Evolutionary conservation across 225 moss, liverwort and hornwort species (phyloP).

Genomic region (Physcomitrium patens): DNA sequence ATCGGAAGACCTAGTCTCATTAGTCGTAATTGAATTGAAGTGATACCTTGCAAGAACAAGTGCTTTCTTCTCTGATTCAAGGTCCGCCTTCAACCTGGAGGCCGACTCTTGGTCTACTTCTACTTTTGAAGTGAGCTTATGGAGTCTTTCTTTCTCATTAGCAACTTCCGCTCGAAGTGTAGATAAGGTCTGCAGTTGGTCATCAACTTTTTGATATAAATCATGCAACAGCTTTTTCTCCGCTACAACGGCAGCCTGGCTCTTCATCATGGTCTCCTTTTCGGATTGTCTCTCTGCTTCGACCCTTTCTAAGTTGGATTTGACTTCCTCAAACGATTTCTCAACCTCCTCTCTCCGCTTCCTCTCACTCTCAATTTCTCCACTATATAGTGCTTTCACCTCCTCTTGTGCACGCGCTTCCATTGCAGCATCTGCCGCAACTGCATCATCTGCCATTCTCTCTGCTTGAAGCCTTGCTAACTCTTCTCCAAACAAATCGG

Average conservation of each 20-base stretch:
- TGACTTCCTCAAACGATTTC: slow-evolving; percentile 57
- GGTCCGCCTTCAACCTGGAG: slow-evolving; percentile 55
- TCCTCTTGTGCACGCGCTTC: slow-evolving; percentile 82
- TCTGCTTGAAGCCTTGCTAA: slow-evolving; percentile 92
- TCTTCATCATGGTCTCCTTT: slow-evolving; percentile 59
- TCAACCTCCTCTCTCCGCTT: slow-evolving; percentile 62
- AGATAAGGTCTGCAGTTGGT: slow-evolving; percentile 74
- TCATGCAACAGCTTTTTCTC: slow-evolving; percentile 68
- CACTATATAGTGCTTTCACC: slow-evolving; percentile 72
- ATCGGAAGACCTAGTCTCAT: neutral
- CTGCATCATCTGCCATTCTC: slow-evolving; percentile 89
- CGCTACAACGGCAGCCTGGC: slow-evolving; percentile 63
- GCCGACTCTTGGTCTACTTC: slow-evolving; percentile 65
- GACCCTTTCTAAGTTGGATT: slow-evolving; percentile 59
- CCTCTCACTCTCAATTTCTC: slow-evolving; percentile 74
- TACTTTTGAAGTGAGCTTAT: slow-evolving; percentile 55
- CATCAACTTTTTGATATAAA: slow-evolving; percentile 72
- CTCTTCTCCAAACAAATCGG: slow-evolving; percentile 87
- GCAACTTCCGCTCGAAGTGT: slow-evolving; percentile 67
- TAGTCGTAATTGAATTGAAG: slow-evolving; percentile 10
- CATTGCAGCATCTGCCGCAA: slow-evolving; percentile 80
- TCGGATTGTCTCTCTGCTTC: slow-evolving; percentile 66
- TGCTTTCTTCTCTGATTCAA: slow-evolving; percentile 87
- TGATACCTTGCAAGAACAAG: slow-evolving; percentile 80
- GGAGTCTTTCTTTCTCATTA: slow-evolving; percentile 76